phyloP scores from a whole-genome alignment of 164 flowering plant genomes.

The Vitis riparia region DNA sequence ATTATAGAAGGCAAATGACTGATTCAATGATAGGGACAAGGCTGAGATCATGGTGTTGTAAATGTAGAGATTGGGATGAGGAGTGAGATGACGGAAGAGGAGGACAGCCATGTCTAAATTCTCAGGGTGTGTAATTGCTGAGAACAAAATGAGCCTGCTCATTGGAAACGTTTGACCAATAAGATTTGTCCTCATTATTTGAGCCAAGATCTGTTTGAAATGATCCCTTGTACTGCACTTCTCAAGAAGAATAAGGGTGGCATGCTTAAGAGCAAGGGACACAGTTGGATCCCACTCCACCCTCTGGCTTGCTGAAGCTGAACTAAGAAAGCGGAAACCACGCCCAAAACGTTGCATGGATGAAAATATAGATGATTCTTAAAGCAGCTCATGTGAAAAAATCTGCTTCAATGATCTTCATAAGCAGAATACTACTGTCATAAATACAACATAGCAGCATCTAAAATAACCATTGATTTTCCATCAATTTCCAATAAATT shows the following conservation, averaged over 20 bases:
- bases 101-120: slow-evolving; percentile 47
- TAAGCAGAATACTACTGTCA: neutral
- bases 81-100: slow-evolving; percentile 46
- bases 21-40: slow-evolving; percentile 26
- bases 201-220: slow-evolving; percentile 53
- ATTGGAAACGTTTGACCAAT: slow-evolving; percentile 48
- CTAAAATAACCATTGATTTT: neutral
- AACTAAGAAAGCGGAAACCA: slow-evolving; percentile 16
- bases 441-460: slow-evolving; percentile 1
- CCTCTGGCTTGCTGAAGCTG: slow-evolving; percentile 17
- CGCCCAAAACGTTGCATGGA: slow-evolving; percentile 28
- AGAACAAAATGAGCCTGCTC: slow-evolving; percentile 57
- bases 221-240: slow-evolving; percentile 46
- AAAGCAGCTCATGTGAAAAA: slow-evolving; percentile 4
- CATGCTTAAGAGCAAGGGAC: slow-evolving; percentile 49
- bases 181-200: slow-evolving; percentile 45
- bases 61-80: slow-evolving; percentile 51
- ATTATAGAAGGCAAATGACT: slow-evolving; percentile 29
- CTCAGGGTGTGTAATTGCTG: slow-evolving; percentile 47
- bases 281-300: slow-evolving; percentile 50
- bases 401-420: neutral
- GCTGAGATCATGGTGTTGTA: slow-evolving; percentile 56
- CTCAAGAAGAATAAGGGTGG: slow-evolving; percentile 57
- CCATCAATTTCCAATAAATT: neutral
- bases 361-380: slow-evolving; percentile 10